Evolutionary conservation across 1,284 basidiomycete genomes (phyloP).

Genomic region (Sanghuangporus sanghuang): DNA sequence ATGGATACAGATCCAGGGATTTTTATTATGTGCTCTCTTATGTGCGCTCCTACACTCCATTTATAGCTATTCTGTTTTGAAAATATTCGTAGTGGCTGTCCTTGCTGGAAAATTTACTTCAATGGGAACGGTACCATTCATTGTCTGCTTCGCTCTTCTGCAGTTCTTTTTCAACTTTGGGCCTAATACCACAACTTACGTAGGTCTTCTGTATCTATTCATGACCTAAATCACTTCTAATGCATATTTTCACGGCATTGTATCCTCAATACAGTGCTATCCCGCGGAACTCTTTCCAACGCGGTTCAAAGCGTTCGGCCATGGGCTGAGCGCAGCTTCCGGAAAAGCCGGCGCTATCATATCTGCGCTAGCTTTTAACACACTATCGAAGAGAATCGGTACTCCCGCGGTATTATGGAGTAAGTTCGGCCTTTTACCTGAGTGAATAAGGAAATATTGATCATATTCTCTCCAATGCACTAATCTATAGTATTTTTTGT

Average conservation of each 20-base stretch:
- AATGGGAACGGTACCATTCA: constrained; percentile 57
- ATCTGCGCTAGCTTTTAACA: constrained; percentile 76
- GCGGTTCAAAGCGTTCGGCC: constrained; percentile 72
- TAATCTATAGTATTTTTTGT: constrained; percentile 47
- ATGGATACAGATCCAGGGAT: constrained; percentile 75
- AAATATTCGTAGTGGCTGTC: constrained; percentile 43
- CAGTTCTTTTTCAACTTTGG: constrained; percentile 81
- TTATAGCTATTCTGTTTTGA: neutral
- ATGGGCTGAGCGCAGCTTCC: constrained; percentile 75
- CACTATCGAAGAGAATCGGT: constrained; percentile 59
- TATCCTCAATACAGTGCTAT: constrained; percentile 38
- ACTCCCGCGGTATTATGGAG: constrained; percentile 60
- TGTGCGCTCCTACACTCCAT: constrained; percentile 34
- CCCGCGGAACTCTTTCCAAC: constrained; percentile 91
- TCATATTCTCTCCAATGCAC: constrained; percentile 22
- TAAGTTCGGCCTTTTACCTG: constrained; percentile 28
- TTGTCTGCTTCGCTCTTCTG: constrained; percentile 66
- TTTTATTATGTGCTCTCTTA: constrained; percentile 65
- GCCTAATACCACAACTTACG: constrained; percentile 76
- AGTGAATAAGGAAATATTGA: constrained; percentile 6
- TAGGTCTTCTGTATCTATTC: constrained; percentile 26
- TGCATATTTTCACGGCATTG: constrained; percentile 21
- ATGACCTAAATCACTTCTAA: neutral
- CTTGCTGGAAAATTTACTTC: constrained; percentile 62
- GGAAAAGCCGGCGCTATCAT: constrained; percentile 83